A percentile compares a stretch with the other conserved stretches of the same genome.
phyloP scores from a whole-genome alignment of 78 protist genomes.

The Monosiga brevicollis region DNA sequence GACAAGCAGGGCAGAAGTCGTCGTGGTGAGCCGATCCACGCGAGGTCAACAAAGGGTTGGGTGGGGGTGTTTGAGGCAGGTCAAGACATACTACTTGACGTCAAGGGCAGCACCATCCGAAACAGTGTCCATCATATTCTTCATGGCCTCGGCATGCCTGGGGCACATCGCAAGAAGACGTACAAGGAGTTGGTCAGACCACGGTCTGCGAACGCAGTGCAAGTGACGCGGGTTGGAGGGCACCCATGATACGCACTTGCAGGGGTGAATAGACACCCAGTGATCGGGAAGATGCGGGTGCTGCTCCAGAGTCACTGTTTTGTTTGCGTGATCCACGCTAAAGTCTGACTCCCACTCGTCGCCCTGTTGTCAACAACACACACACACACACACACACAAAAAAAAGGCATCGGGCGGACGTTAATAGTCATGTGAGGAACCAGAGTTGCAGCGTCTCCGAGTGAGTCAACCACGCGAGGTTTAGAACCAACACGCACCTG shows the following conservation, averaged over 20 bases:
- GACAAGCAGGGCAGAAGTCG: conserved; percentile 31
- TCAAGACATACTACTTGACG: background rate
- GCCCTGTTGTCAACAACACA: no score
- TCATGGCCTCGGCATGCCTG: conserved; percentile 68
- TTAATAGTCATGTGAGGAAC: no score
- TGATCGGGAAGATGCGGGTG: conserved; percentile 77
- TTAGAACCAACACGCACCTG: no score
- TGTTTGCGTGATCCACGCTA: conserved; percentile 74
- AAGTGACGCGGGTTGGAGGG: background rate
- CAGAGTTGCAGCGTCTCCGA: no score
- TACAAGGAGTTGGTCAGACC: background rate
- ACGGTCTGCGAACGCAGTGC: background rate
- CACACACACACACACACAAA: no score
- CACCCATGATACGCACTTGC: conserved; percentile 37
- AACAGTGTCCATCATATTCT: conserved; percentile 54
- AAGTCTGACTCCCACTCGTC: conserved; percentile 76
- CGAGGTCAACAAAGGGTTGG: background rate
- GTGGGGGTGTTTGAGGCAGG: background rate
- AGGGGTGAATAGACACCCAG: conserved; percentile 76
- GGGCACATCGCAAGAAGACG: background rate
- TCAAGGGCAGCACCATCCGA: background rate
- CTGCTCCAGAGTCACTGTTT: conserved; percentile 85
- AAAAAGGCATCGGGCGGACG: no score
- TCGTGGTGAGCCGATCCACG: conserved; percentile 12
- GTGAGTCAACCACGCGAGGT: no score